Conservation (phyloP, 495 filamentous ascomycete genomes). For the Hypoxylon intermedium region DNA sequence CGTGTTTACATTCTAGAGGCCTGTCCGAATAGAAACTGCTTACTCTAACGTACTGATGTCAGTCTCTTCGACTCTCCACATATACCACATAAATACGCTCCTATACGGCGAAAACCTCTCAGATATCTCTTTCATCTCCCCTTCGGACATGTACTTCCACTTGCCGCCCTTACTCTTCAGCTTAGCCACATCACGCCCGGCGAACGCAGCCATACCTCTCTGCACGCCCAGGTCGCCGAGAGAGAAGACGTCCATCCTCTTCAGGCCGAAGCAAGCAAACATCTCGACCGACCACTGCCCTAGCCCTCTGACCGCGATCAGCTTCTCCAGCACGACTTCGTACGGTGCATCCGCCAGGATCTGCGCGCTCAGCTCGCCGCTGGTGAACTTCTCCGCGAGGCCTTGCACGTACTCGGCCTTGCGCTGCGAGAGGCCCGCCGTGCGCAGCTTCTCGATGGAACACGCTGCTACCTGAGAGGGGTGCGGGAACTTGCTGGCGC, state of each 20-base stretch:
- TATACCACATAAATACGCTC: slow-evolving; percentile 59
- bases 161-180: slow-evolving; percentile 86
- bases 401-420: slow-evolving; percentile 95
- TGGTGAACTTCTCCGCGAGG: slow-evolving; percentile 79
- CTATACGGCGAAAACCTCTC: slow-evolving; percentile 85
- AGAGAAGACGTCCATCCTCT: slow-evolving; percentile 92
- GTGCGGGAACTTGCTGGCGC: slow-evolving; percentile 67
- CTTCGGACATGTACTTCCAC: slow-evolving; percentile 96
- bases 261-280: slow-evolving; percentile 92
- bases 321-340: slow-evolving; percentile 80
- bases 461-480: slow-evolving; percentile 71
- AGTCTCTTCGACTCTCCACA: slow-evolving; percentile 85
- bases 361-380: slow-evolving; percentile 73
- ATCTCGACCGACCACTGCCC: slow-evolving; percentile 95
- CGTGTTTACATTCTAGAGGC: neutral
- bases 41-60: slow-evolving; percentile 70
- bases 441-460: slow-evolving; percentile 69
- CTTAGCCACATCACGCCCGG: slow-evolving; percentile 81
- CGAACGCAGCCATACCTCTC: slow-evolving; percentile 88
- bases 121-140: slow-evolving; percentile 85
- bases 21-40: neutral
- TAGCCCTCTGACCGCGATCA: slow-evolving; percentile 86
- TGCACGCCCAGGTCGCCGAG: slow-evolving; percentile 94
- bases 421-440: slow-evolving; percentile 85
- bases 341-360: slow-evolving; percentile 80